These are phyloP conservation scores for Gentiana dahurica DNA, from an alignment of 257 asterid genomes.

Conservation along the genomic window DNA sequence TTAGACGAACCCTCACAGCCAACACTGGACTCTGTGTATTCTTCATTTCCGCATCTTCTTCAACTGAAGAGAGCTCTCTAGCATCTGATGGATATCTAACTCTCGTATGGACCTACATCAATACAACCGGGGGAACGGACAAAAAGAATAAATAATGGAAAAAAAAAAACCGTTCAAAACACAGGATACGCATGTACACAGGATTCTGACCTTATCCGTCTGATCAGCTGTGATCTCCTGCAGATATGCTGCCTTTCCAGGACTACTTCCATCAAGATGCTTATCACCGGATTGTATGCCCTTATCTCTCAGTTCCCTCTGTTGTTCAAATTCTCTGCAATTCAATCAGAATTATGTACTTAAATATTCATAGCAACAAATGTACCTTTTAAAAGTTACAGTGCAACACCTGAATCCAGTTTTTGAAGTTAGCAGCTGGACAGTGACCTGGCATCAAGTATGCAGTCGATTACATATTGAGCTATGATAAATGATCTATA, in stretches of 20 bases:
- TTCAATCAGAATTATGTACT: constrained; percentile 9
- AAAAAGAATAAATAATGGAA: constrained; percentile 4
- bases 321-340: constrained; percentile 96
- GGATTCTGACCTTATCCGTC: constrained; percentile 32
- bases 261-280: constrained; percentile 26
- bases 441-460: constrained; percentile 54
- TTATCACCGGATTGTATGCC: constrained; percentile 58
- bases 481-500: constrained; percentile 10
- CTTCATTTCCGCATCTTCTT: constrained; percentile 60
- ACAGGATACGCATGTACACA: background rate
- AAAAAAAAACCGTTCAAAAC: background rate
- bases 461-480: constrained; percentile 8
- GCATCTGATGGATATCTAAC: constrained; percentile 48
- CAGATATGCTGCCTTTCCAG: constrained; percentile 33
- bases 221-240: constrained; percentile 38
- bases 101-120: constrained; percentile 47
- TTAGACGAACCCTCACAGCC: constrained; percentile 80
- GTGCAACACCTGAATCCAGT: constrained; percentile 87
- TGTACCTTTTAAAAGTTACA: constrained; percentile 12
- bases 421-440: constrained; percentile 94
- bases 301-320: constrained; percentile 85
- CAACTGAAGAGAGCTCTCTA: constrained; percentile 57
- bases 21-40: constrained; percentile 44
- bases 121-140: constrained; percentile 7
- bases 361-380: constrained; percentile 13